Evolutionary conservation across 257 asterid species (phyloP).

Genomic region (Nicotiana undulata): DNA sequence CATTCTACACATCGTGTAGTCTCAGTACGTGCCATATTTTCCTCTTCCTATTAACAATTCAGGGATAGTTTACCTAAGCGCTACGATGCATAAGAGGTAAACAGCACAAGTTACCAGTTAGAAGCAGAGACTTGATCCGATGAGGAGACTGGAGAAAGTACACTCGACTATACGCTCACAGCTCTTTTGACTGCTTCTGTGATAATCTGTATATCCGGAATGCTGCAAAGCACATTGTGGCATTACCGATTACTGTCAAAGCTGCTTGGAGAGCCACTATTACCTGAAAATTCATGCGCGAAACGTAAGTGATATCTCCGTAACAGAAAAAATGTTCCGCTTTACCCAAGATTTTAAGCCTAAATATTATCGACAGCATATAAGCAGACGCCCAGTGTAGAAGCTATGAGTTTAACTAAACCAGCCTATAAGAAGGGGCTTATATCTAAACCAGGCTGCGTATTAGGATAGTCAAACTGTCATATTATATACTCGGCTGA

Average conservation of each 20-base stretch:
- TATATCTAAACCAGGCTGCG: background rate
- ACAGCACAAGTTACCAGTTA: background rate
- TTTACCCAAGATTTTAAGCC: background rate
- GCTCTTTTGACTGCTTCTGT: constrained; percentile 41
- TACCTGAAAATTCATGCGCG: constrained; percentile 31
- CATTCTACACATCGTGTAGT: background rate
- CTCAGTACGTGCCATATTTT: background rate
- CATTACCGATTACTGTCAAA: constrained; percentile 77
- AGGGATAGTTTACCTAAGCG: background rate
- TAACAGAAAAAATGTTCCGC: background rate
- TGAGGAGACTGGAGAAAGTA: background rate
- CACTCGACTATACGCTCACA: constrained; percentile 13
- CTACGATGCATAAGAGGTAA: background rate
- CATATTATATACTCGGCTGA: background rate
- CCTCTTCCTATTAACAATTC: background rate
- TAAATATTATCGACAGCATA: background rate
- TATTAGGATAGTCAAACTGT: background rate
- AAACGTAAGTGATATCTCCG: background rate
- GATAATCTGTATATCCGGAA: constrained; percentile 60
- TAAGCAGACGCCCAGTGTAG: background rate
- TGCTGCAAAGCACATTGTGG: constrained; percentile 89
- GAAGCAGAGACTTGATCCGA: background rate
- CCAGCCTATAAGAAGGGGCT: background rate
- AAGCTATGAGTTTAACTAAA: too few species aligned
- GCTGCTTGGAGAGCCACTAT: constrained; percentile 93